Base-by-base conservation (phyloP, 352 stramenopile genomes). In the Pythium folliculosum region DNA sequence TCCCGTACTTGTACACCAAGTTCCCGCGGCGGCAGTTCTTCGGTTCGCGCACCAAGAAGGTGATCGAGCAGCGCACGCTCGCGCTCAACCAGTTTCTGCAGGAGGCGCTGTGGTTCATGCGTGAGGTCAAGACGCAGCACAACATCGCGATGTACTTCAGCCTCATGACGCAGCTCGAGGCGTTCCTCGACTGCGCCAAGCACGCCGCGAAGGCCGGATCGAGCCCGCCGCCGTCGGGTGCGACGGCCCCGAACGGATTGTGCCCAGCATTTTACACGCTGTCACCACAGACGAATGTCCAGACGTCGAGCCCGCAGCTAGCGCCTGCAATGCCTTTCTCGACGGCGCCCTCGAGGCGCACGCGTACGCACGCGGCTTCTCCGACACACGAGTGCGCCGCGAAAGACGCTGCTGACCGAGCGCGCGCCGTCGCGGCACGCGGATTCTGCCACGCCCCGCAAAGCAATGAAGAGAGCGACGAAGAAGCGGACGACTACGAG, bases 101-200 rank as follows among this genome's bases (percentile, higher is more conserved):
- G 27, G 73, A 91, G 50, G 66, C 82, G 52, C 69, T 92, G 9
- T 71, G 78, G 43, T 84, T 78, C 32, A 59, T 84, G 27, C 76
- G 80, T 9, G 81, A 88, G 23, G 72, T 89, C 61, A 80, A 77
- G 38, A 78, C 81, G 52, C 78, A 82, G 47, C 73, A 82, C 54
- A 69, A 89, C 47, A 89, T 91, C 62, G 77, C 84, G 19, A 73
- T 89, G 70, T 89, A 84, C 66, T 92, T 91, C 63, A 87, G 82
- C 52, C 75, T 91, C 70, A 87, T 79, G 79, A 87, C 73, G 4
- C 77, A 84, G 37, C 77, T 92, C 43, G 84, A 92, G 49, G 56
- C 63, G 10, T 92, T 92, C 63, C 74, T 92, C 16, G 81, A 88
- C 51, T 84, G 72, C 56, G 60, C 57, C 52, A 67, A 66, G 27